Percentiles rank a stretch among this genome's conserved stretches.
Evolutionary conservation across 345 rosid genomes (phyloP).

Genomic region (Lepidium sativum): DNA sequence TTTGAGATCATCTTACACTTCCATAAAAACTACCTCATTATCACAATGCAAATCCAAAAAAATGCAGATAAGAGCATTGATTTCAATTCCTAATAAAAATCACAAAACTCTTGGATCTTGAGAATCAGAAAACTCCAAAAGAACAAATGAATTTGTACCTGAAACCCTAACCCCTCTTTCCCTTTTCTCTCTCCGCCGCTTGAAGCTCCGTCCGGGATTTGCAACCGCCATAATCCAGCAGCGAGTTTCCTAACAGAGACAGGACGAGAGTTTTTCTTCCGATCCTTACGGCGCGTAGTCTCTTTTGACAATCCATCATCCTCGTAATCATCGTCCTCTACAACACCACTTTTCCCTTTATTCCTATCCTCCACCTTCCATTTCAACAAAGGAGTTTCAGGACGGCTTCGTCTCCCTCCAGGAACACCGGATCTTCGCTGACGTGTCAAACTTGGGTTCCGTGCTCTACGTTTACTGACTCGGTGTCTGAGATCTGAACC

Average conservation of each 20-base stretch:
- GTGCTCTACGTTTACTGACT: slow-evolving; percentile 38
- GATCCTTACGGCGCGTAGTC: slow-evolving; percentile 28
- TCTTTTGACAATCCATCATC: slow-evolving; percentile 31
- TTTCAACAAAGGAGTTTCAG: slow-evolving; percentile 72
- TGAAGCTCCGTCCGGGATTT: slow-evolving; percentile 38
- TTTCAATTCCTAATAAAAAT: background rate
- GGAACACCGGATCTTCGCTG: slow-evolving; percentile 40
- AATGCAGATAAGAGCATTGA: background rate
- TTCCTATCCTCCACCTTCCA: slow-evolving; percentile 64
- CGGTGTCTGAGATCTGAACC: slow-evolving; percentile 51
- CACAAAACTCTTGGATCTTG: slow-evolving; percentile 8
- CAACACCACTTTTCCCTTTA: slow-evolving; percentile 20
- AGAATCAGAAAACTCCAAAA: background rate
- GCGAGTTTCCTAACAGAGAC: slow-evolving; percentile 89
- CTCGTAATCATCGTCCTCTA: slow-evolving; percentile 35
- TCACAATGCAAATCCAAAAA: slow-evolving; percentile 4
- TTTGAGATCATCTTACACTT: background rate
- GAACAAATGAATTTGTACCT: slow-evolving; percentile 26
- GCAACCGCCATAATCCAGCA: slow-evolving; percentile 84
- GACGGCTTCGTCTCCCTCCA: slow-evolving; percentile 50
- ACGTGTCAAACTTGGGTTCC: slow-evolving; percentile 45
- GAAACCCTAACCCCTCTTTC: slow-evolving; percentile 53
- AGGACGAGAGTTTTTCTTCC: slow-evolving; percentile 15
- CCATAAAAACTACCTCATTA: background rate
- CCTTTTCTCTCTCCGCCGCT: slow-evolving; percentile 32